Percentiles rank a stretch among this genome's conserved stretches.
phyloP scores from a whole-genome alignment of 441 rosid species.

The Arabidopsis lyrata region DNA sequence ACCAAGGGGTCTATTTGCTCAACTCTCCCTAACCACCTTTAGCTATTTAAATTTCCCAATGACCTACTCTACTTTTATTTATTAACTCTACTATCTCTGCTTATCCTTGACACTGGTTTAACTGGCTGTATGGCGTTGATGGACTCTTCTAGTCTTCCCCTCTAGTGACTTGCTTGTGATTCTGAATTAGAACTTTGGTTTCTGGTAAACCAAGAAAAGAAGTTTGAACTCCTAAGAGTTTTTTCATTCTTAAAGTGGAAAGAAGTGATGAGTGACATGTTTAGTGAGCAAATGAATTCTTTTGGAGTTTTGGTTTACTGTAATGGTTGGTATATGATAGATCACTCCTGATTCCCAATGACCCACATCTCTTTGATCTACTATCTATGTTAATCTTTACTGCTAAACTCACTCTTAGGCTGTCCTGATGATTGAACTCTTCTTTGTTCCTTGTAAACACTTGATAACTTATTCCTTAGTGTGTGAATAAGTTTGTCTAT shows the following conservation, averaged over 20 bases:
- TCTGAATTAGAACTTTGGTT: not conserved
- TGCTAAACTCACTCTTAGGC: not conserved
- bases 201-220: not conserved
- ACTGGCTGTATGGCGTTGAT: slow-evolving; percentile 1
- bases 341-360: not conserved
- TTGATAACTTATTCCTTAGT: not conserved
- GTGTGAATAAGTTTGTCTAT: not conserved
- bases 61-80: not conserved
- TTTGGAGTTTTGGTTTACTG: not conserved
- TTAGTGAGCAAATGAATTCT: not conserved
- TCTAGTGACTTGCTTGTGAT: slow-evolving; percentile 3
- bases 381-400: not conserved
- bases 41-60: not conserved
- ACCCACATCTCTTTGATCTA: not conserved
- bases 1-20: not conserved
- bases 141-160: not conserved
- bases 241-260: not conserved
- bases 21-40: not conserved
- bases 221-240: not conserved
- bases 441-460: not conserved
- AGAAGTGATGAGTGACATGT: not conserved
- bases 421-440: not conserved
- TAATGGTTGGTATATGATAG: not conserved
- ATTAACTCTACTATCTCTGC: not conserved
- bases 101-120: not conserved